phyloP scores from a whole-genome alignment of 1,139 yeast species.

The Suhomyces bolitotheri region DNA sequence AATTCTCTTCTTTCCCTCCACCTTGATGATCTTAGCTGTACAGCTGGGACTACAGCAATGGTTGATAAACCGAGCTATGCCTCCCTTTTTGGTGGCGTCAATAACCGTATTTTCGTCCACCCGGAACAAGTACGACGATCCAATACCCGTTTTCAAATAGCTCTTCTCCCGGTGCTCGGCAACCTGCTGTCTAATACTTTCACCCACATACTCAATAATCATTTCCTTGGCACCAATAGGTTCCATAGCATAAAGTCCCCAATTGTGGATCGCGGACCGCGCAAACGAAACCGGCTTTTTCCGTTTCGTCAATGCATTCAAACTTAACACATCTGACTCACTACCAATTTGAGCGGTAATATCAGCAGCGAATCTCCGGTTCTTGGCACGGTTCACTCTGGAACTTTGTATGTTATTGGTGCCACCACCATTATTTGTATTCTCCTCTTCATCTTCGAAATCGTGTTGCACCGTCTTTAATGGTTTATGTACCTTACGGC shows the following conservation, averaged over 20 bases:
- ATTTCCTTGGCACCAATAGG: slow-evolving; percentile 93
- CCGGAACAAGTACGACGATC: slow-evolving; percentile 88
- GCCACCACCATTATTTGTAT: slow-evolving; percentile 22
- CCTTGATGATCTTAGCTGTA: slow-evolving; percentile 94
- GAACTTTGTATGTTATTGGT: slow-evolving; percentile 54
- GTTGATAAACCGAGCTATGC: slow-evolving; percentile 92
- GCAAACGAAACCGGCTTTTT: slow-evolving; percentile 95
- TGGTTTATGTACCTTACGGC: slow-evolving; percentile 56
- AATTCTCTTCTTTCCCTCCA: slow-evolving; percentile 90
- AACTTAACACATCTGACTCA: slow-evolving; percentile 77
- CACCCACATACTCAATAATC: slow-evolving; percentile 99
- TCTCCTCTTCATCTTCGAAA: slow-evolving; percentile 45
- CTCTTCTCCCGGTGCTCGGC: slow-evolving; percentile 91
- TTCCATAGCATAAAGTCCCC: slow-evolving; percentile 96
- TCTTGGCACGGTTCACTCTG: slow-evolving; percentile 84
- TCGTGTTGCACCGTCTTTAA: slow-evolving; percentile 59
- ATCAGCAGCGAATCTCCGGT: slow-evolving; percentile 89
- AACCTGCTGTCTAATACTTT: slow-evolving; percentile 87
- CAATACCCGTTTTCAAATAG: slow-evolving; percentile 88
- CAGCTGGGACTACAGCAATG: slow-evolving; percentile 98
- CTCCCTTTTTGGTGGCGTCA: slow-evolving; percentile 97
- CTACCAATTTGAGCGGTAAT: slow-evolving; percentile 81
- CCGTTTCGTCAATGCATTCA: slow-evolving; percentile 79
- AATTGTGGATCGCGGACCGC: slow-evolving; percentile 92
- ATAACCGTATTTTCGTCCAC: slow-evolving; percentile 93